These are phyloP conservation scores for Neopestalotiopsis sp. DNA, from an alignment of 2,329 filamentous ascomycete species.

Conservation along the genomic window DNA sequence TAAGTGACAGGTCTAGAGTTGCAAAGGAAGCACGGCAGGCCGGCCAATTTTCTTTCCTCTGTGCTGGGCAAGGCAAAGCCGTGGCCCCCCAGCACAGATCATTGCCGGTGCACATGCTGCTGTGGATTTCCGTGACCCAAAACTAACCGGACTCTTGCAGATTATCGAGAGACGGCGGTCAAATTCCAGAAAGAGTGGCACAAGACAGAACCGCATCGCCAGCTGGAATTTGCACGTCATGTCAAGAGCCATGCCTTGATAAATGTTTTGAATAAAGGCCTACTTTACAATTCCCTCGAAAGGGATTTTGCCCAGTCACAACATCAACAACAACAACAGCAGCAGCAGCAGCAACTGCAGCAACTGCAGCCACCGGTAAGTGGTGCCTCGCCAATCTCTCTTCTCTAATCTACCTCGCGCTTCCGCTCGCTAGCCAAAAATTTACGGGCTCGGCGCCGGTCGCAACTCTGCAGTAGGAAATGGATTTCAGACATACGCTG, in stretches of 20 bases:
- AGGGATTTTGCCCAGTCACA: conserved; percentile 54
- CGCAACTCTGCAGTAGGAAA: conserved; percentile 9
- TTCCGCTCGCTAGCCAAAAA: conserved; percentile 13
- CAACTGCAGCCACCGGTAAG: conserved; percentile 47
- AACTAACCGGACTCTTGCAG: conserved; percentile 50
- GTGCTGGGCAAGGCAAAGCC: conserved; percentile 10
- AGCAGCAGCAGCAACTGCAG: neutral
- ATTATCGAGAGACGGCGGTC: conserved; percentile 71
- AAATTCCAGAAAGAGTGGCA: conserved; percentile 75
- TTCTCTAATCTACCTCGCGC: neutral
- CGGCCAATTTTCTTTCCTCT: neutral
- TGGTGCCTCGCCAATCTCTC: conserved; percentile 14
- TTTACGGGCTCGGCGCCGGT: conserved; percentile 13
- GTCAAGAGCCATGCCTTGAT: conserved; percentile 70
- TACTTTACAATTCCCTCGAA: conserved; percentile 65
- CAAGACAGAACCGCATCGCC: conserved; percentile 64
- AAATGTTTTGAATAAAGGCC: conserved; percentile 66
- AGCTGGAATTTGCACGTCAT: conserved; percentile 68
- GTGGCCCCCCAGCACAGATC: conserved; percentile 8
- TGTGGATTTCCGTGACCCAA: conserved; percentile 18
- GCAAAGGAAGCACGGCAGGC: neutral
- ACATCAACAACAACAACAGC: neutral
- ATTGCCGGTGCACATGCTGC: conserved; percentile 24
- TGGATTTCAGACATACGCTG: neutral
- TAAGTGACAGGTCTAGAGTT: conserved; percentile 37